Evolutionary conservation across 1,284 basidiomycete species (phyloP), one percentile per base, ranked within the genome.

Genomic region (Trichosporon sp.): DNA sequence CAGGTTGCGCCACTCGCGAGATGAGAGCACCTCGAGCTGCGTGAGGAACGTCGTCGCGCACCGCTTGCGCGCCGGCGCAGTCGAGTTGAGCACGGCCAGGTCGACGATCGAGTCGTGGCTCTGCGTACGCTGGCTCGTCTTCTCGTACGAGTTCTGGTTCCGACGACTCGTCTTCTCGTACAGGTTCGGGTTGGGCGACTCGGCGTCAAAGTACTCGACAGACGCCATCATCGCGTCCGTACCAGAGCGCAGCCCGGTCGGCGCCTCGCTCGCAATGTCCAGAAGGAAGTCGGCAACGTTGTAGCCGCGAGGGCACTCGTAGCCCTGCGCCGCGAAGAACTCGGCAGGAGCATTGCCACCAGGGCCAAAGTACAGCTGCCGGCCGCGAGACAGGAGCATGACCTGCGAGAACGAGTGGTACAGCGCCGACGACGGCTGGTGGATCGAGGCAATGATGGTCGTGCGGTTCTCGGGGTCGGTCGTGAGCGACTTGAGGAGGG

Each of bases 281-380:
- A 95, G 83, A 14, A 95, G 84, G 73, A 92, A 89, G 76, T 96
- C 92, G 0, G 92, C 92, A 16, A 94, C 85, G 70, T 95, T 95
- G 81, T 93, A 92, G 0, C 90, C 91, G 46, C 86, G 82, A 11
- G 84, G 84, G 65, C 85, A 87, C 21, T 82, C 83, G 56, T 70
- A 61, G 68, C 84, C 81, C 69, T 82, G 74, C 59, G 74, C 64
- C 1, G 83, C 83, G 64, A 95, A 90, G 74, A 89, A 84, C 11
- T 86, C 83, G 1, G 83, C 85, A 0, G 89, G 88, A 0, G 84
- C 83, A 61, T 86, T 84, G 0, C 85, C 85, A 0, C 91, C 91
- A 0, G 85, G 82, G 1, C 93, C 93, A 59, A 84, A 86, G 80
- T 93, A 95, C 1, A 95, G 77, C n/a, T 89, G 84, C 61, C 85